Percentiles rank a stretch among this genome's conserved stretches.
phyloP scores from a whole-genome alignment of 1,139 yeast species.

The Fermentozyma sake region DNA sequence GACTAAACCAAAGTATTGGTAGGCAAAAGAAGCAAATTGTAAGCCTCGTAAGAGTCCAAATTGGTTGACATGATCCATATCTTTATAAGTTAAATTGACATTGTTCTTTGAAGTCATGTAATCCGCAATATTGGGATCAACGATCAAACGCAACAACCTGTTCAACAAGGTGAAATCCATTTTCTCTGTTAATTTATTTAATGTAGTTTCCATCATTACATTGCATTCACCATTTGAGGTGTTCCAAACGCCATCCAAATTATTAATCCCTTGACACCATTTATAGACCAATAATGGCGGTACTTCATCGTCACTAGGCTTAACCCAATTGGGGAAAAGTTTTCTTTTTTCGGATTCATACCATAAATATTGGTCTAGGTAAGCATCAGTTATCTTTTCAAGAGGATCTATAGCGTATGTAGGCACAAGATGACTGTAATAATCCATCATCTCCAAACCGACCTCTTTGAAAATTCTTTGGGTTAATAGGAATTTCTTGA shows the following conservation, averaged over 20 bases:
- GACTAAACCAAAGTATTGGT: slow-evolving; percentile 85
- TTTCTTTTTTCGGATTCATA: slow-evolving; percentile 87
- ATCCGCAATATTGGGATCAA: slow-evolving; percentile 92
- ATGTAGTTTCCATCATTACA: slow-evolving; percentile 76
- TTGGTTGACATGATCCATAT: slow-evolving; percentile 90
- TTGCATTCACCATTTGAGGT: slow-evolving; percentile 68
- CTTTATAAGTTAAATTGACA: slow-evolving; percentile 77
- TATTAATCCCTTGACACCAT: slow-evolving; percentile 94
- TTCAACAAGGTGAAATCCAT: slow-evolving; percentile 85
- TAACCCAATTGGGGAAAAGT: slow-evolving; percentile 92
- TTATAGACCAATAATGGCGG: slow-evolving; percentile 90
- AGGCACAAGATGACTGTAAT: slow-evolving; percentile 79
- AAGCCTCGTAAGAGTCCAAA: slow-evolving; percentile 85
- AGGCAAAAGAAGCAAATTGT: slow-evolving; percentile 85
- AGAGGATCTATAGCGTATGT: slow-evolving; percentile 85
- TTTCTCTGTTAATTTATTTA: slow-evolving; percentile 73
- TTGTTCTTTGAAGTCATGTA: slow-evolving; percentile 92
- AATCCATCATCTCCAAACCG: slow-evolving; percentile 86
- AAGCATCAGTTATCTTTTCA: slow-evolving; percentile 95
- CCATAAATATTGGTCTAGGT: slow-evolving; percentile 93
- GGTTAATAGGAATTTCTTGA: slow-evolving; percentile 77
- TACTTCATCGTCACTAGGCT: slow-evolving; percentile 91
- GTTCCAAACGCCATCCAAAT: slow-evolving; percentile 75
- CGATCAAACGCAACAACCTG: slow-evolving; percentile 69
- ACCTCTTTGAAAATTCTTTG: slow-evolving; percentile 93